Evolutionary conservation across 371 early-diverging fungal species (phyloP).

Genomic region (Sporodiniella umbellata): DNA sequence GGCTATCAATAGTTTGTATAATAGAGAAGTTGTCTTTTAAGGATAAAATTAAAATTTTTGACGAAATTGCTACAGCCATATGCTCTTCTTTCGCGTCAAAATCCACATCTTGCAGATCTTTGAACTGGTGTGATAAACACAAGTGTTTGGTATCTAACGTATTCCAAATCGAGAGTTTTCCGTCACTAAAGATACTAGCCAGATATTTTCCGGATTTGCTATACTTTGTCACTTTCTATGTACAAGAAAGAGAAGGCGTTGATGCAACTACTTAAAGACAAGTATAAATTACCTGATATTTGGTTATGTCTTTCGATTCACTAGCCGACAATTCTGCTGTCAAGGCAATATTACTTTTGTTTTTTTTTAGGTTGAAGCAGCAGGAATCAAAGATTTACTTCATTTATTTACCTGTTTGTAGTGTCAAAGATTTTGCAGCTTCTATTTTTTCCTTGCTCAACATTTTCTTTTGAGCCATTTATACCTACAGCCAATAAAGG

Average conservation of each 20-base stretch:
- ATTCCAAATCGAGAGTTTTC: conserved; percentile 52
- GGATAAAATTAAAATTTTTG: conserved; percentile 45
- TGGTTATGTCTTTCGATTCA: conserved; percentile 15
- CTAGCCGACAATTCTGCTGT: conserved; percentile 15
- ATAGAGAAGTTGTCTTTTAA: conserved; percentile 43
- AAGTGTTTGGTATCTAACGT: conserved; percentile 46
- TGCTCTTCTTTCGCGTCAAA: conserved; percentile 38
- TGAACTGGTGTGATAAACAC: conserved; percentile 52
- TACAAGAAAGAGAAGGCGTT: not conserved
- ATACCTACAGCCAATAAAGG: conserved; percentile 48
- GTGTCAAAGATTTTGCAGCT: conserved; percentile 53
- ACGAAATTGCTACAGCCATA: conserved; percentile 35
- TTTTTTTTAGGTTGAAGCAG: too few species aligned
- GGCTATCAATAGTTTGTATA: conserved; percentile 61
- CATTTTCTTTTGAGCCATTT: conserved; percentile 45
- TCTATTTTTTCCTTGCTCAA: conserved; percentile 49
- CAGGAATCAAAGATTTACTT: too few species aligned
- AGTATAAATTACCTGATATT: conserved; percentile 24
- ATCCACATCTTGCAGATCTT: conserved; percentile 57
- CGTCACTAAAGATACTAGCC: conserved; percentile 60
- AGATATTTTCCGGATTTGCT: conserved; percentile 50
- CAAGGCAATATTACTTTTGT: not conserved
- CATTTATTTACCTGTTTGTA: conserved; percentile 33
- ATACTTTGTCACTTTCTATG: conserved; percentile 49
- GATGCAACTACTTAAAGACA: not conserved